Evolutionary conservation across 2,329 filamentous ascomycete species (phyloP).

Genomic region (Pyrenophora graminea): DNA sequence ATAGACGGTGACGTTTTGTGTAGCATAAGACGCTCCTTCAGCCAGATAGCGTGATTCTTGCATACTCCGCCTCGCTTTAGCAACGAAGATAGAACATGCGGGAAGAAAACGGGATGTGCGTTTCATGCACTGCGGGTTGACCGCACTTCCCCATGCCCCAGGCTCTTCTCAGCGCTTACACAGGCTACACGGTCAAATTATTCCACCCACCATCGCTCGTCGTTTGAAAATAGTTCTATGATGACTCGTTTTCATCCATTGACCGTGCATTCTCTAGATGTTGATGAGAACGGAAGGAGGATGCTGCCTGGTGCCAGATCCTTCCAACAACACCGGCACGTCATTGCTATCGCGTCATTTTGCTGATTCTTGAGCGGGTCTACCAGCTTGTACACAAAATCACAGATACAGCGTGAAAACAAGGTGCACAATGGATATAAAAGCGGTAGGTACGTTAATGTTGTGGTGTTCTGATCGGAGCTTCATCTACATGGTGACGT

Average conservation of each 20-base stretch:
- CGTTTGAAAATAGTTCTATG: not conserved
- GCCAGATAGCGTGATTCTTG: too few relatives aligned
- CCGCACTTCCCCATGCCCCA: not conserved
- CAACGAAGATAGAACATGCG: not conserved
- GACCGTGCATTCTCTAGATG: too few relatives aligned
- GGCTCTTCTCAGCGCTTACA: not conserved
- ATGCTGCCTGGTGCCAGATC: too few relatives aligned
- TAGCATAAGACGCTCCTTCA: not conserved
- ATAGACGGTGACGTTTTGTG: slow-evolving; percentile 2
- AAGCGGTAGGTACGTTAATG: too few relatives aligned
- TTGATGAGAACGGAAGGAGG: too few relatives aligned
- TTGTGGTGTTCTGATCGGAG: not conserved
- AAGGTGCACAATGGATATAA: too few relatives aligned
- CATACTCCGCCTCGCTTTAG: not conserved
- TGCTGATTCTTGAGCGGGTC: too few relatives aligned
- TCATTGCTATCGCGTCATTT: too few relatives aligned
- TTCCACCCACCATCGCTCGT: not conserved
- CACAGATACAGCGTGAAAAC: too few relatives aligned
- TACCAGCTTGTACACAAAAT: too few relatives aligned
- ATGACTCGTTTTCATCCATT: not conserved
- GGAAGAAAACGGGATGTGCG: not conserved
- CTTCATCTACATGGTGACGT: not conserved
- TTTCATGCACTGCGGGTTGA: not conserved
- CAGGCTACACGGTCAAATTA: not conserved
- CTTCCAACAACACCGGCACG: too few relatives aligned